phyloP scores from a whole-genome alignment of 2,329 filamentous ascomycete species.

The Lecanicillium sp. region DNA sequence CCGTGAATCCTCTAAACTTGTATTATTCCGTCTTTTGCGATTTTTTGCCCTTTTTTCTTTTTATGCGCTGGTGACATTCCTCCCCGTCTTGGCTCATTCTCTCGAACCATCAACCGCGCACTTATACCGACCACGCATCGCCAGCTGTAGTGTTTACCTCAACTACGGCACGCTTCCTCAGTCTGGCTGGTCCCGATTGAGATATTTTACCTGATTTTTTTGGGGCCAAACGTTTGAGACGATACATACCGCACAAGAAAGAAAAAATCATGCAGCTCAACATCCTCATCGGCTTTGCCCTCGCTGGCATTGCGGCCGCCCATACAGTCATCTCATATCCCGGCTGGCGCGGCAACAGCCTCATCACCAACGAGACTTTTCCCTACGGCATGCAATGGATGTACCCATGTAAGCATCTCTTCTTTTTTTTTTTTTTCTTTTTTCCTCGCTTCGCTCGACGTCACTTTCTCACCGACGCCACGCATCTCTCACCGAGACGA shows the following conservation, averaged over 20 bases:
- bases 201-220: too few species aligned
- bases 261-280: slow-evolving; percentile 37
- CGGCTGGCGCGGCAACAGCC: slow-evolving; percentile 80
- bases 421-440: background rate
- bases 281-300: slow-evolving; percentile 32
- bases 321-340: slow-evolving; percentile 84
- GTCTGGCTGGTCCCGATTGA: background rate
- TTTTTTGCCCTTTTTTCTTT: too few species aligned
- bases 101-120: too few species aligned
- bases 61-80: too few species aligned
- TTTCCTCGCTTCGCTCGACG: slow-evolving; percentile 2
- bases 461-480: background rate
- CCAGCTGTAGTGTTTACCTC: too few species aligned
- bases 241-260: too few species aligned
- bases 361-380: slow-evolving; percentile 69
- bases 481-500: background rate
- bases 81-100: too few species aligned
- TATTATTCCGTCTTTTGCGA: too few species aligned
- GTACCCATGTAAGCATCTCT: slow-evolving; percentile 71
- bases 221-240: too few species aligned
- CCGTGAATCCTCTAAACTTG: too few species aligned
- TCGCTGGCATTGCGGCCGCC: slow-evolving; percentile 49
- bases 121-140: too few species aligned
- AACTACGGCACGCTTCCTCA: too few species aligned
- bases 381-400: slow-evolving; percentile 94